These are phyloP conservation scores for Tetrahymena thermophila DNA, from an alignment of 73 alveolate genomes.

Conservation along the genomic window DNA sequence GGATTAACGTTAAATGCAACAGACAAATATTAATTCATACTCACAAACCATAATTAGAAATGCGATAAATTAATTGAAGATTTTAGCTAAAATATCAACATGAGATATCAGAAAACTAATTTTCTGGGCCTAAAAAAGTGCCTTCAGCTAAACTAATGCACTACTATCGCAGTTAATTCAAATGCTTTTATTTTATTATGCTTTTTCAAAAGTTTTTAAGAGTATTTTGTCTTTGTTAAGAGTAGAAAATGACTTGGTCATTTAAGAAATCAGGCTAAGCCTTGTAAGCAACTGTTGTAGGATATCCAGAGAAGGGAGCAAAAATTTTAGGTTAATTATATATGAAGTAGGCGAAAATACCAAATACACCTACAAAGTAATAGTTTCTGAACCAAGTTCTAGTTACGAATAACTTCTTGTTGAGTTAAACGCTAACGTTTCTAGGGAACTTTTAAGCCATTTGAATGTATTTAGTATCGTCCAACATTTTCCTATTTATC, in stretches of 20 bases:
- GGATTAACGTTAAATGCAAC: not conserved
- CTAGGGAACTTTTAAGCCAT: not conserved
- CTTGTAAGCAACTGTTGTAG: not conserved
- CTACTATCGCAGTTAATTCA: not conserved
- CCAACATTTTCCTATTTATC: not conserved
- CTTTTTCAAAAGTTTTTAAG: not conserved
- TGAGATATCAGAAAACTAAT: not conserved
- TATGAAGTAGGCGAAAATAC: not conserved
- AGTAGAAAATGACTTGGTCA: not conserved
- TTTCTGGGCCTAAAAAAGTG: not conserved
- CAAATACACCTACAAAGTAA: not conserved
- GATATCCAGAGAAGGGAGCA: conserved; percentile 1
- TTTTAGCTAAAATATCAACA: not conserved
- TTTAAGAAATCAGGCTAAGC: not conserved
- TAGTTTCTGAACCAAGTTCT: not conserved
- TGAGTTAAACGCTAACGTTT: not conserved
- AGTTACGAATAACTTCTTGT: not conserved
- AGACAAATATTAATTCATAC: not conserved
- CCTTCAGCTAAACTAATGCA: not conserved
- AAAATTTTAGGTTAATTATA: not conserved
- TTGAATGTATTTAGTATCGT: not conserved
- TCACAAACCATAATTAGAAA: not conserved
- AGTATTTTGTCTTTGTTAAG: not conserved
- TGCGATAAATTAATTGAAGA: not conserved
- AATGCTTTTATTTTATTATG: not conserved